These are phyloP conservation scores for Pestalotiopsis sp. DNA, from an alignment of 2,329 filamentous ascomycete species.

Conservation along the genomic window DNA sequence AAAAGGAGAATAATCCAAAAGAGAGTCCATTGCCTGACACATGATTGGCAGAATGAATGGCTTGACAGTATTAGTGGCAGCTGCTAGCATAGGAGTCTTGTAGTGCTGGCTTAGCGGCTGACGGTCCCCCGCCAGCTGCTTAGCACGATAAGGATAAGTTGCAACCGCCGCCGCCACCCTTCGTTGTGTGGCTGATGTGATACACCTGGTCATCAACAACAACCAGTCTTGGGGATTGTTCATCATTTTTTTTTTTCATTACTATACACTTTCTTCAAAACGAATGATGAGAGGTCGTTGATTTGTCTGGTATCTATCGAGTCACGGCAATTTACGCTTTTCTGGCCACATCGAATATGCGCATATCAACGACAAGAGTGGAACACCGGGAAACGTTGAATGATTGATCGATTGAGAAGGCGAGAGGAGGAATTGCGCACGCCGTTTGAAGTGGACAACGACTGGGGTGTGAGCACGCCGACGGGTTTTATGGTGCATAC, in stretches of 20 bases:
- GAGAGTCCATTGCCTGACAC: not conserved
- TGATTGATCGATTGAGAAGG: not conserved
- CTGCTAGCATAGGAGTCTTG: not conserved
- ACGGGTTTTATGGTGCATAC: not conserved
- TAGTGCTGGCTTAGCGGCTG: not conserved
- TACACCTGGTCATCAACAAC: not conserved
- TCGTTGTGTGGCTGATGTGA: not conserved
- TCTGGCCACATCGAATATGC: not conserved
- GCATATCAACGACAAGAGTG: not conserved
- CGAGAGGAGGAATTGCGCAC: not conserved
- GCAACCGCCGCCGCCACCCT: not conserved
- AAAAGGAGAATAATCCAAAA: not conserved
- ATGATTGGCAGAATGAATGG: not conserved
- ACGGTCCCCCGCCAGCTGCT: not conserved
- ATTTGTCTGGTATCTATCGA: not conserved
- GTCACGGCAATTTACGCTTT: not conserved
- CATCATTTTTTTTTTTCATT: not conserved
- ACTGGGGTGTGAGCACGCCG: not conserved
- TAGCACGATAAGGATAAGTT: slow-evolving; percentile 1
- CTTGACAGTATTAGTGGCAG: not conserved
- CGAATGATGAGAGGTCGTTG: not conserved
- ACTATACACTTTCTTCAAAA: not conserved
- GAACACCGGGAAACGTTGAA: not conserved
- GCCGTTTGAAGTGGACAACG: not conserved
- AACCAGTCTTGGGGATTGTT: not conserved